phyloP scores from a whole-genome alignment of 202 grass and related monocot species.

The Dendrocalamus latiflorus region DNA sequence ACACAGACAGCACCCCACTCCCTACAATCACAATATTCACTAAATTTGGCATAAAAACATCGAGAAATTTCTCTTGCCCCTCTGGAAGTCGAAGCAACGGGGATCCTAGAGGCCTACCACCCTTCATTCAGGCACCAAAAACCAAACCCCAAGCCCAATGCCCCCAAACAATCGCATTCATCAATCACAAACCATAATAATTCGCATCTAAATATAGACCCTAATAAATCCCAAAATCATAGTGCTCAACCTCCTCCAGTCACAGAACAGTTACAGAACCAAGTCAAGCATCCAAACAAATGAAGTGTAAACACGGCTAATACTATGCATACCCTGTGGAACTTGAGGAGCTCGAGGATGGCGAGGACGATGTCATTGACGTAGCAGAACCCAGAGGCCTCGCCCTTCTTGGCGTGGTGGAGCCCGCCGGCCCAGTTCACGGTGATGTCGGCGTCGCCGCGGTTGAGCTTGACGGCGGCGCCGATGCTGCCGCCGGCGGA shows the following conservation, averaged over 20 bases:
- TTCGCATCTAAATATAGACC: too few relatives aligned
- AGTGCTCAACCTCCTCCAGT: neutral
- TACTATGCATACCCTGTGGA: slow-evolving; percentile 53
- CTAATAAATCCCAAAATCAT: neutral
- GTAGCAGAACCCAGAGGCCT: slow-evolving; percentile 96
- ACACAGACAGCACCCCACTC: too few relatives aligned
- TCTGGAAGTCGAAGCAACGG: too few relatives aligned
- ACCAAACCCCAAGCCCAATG: too few relatives aligned
- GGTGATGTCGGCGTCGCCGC: slow-evolving; percentile 85
- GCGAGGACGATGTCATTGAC: slow-evolving; percentile 95
- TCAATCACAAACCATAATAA: too few relatives aligned
- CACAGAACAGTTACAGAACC: slow-evolving; percentile 20
- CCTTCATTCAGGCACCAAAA: too few relatives aligned
- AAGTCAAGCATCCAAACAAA: neutral
- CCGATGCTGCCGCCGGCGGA: slow-evolving; percentile 92
- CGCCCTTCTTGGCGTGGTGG: slow-evolving; percentile 93
- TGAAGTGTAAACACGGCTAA: neutral
- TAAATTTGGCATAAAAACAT: too few relatives aligned
- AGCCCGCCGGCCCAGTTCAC: slow-evolving; percentile 96
- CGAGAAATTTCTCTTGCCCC: too few relatives aligned
- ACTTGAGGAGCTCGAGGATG: slow-evolving; percentile 97
- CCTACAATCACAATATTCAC: too few relatives aligned
- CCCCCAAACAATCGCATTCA: too few relatives aligned
- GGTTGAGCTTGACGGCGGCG: slow-evolving; percentile 95
- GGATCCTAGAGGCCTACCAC: too few relatives aligned